Evolutionary conservation across 192 early-diverging fungal genomes (phyloP), one percentile per base, ranked within the genome.

Genomic region (Linnemannia hyalina): DNA sequence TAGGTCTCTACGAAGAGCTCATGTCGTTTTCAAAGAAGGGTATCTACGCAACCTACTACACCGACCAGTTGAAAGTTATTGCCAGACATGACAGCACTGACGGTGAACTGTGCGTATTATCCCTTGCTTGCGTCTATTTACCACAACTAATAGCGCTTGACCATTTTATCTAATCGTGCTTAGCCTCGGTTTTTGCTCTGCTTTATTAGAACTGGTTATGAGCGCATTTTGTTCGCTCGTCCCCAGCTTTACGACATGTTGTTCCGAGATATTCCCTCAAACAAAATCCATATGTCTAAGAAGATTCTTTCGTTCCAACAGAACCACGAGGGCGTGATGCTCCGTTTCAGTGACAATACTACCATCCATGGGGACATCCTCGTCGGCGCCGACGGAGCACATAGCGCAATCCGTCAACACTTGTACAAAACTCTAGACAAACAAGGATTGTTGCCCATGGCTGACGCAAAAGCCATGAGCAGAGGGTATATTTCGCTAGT

Each of bases 381-480:
- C 6, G 73, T 81, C 0, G 80, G 63, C 4, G 80, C 80, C 23
- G 80, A 81, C 49, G 80, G 80, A 13, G 80, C 72, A 11, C 63
- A 69, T 23, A 73, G 54, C 18, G 23, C 9, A 13, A 36, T 81
- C 35, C 80, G 80, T 0, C 46, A 70, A 47, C 38, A 26, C 32
- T 13, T 81, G 1, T 75, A 74, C 63, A 49, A 54, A n/a, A 49
- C 38, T 23, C 26, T 49, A 22, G 52, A 36, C 6, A 29, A 52
- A 6, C 40, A 65, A 40, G 69, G 69, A 22, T 16, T 41, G 4
- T 9, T 79, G 16, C 77, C 77, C 32, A 79, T 46, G 18, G 36
- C 38, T 6, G 77, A 79, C 22, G 20, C 49, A 3, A 23, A 57
- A 38, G 13, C 16, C 1, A n/a, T 79, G 70, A 40, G 36, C 1